Evolutionary conservation across 257 asterid species (phyloP).

Genomic region (Solanum sejunctum): DNA sequence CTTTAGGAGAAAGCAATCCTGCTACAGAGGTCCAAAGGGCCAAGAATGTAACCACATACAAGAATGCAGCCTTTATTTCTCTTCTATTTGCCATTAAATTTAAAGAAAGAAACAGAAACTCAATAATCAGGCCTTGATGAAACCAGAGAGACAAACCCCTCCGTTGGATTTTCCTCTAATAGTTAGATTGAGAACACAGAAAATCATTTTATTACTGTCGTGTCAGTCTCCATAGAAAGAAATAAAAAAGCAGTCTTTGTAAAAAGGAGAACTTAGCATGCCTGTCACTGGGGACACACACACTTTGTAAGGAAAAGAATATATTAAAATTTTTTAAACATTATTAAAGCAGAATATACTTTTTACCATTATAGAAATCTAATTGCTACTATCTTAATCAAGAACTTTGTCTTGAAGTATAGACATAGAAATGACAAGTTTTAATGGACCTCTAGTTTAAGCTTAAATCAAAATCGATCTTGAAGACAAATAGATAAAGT

Average conservation of each 20-base stretch:
- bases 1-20: slow-evolving; percentile 77
- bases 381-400: neutral
- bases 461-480: neutral
- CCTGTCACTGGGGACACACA: slow-evolving; percentile 68
- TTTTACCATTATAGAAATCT: neutral
- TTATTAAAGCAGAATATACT: neutral
- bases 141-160: neutral
- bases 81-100: slow-evolving; percentile 21
- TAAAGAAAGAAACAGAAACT: neutral
- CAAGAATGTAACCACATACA: slow-evolving; percentile 13
- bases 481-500: slow-evolving; percentile 4
- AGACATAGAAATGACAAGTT: neutral
- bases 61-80: slow-evolving; percentile 15
- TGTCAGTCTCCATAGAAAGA: slow-evolving; percentile 28
- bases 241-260: slow-evolving; percentile 23
- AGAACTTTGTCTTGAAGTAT: neutral
- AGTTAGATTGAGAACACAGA: slow-evolving; percentile 14
- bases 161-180: neutral
- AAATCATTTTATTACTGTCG: slow-evolving; percentile 21
- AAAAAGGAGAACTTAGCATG: slow-evolving; percentile 59
- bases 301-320: slow-evolving; percentile 43
- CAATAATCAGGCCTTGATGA: neutral
- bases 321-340: slow-evolving; percentile 2
- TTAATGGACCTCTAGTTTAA: neutral
- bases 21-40: slow-evolving; percentile 35